Evolutionary conservation across 2,329 filamentous ascomycete genomes (phyloP), one percentile per base, ranked within the genome.

Genomic region (Fusarium guadeloupense): DNA sequence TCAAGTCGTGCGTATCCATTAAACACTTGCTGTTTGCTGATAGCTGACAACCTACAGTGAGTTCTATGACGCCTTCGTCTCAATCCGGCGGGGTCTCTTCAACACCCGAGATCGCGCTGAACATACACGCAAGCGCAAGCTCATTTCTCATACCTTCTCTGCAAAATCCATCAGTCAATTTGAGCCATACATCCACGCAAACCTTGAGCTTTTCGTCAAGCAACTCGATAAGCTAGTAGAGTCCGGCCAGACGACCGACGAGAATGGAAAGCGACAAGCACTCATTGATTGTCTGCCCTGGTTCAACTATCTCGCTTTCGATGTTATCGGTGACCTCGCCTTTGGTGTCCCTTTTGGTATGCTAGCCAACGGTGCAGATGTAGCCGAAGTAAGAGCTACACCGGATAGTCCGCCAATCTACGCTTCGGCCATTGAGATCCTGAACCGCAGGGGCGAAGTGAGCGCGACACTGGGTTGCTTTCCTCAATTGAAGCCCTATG

Each of bases 41-140:
- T 0, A 5, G 3, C 48, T 69, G 9, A 69, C 44, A 12, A 10
- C 3, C 2, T 2, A 0, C 7, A 92, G 89, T 35, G 88, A 94
- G 3, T 97, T 93, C 77, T 97, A 97, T 69, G 92, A 96, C 70
- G 90, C 91, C 43, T 97, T 97, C 69, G 92, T 97, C 49, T 93
- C 90, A 12, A 96, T 96, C 70, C 85, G 85, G 44, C 86, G 91
- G 12, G 92, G 92, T 17, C 82, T 97, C 12, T 97, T 97, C 85
- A 97, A 96, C 76, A 96, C 93, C 0, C 84, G 93, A 26, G 87
- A 93, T 76, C 85, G 93, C 42, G 81, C 81, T 1, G 91, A 97
- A 71, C 93, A 97, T 75, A 89, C 89, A 0, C 87, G 93, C 62
- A 97, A 97, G 83, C 86, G 93, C 69, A 97, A 96, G 83, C 89